Conservation (phyloP, 2,329 filamentous ascomycete species). For the Fusarium anguioides region DNA sequence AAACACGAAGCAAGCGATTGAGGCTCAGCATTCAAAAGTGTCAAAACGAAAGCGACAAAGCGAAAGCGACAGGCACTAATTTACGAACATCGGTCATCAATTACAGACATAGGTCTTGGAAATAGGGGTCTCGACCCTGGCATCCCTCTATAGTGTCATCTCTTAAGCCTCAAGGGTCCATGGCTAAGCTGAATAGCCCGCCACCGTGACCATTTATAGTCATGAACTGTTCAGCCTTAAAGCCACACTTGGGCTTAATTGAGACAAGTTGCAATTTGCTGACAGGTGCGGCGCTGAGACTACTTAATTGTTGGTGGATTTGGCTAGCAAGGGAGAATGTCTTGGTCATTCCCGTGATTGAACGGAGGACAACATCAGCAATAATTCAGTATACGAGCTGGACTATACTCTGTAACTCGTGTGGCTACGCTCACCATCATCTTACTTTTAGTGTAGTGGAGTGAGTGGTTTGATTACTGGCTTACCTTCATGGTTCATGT, state of each 20-base stretch:
- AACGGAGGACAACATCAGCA: not conserved
- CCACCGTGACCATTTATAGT: not conserved
- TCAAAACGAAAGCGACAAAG: too few relatives aligned
- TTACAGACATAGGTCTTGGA: not conserved
- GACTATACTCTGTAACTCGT: too few relatives aligned
- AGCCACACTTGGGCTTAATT: not conserved
- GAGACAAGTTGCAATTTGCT: not conserved
- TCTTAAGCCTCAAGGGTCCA: constrained; percentile 27
- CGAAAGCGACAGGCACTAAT: too few relatives aligned
- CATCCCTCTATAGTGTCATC: not conserved
- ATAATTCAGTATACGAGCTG: too few relatives aligned
- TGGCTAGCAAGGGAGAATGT: not conserved
- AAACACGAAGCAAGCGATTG: not conserved
- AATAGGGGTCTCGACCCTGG: constrained; percentile 6
- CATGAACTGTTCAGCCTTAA: constrained; percentile 23
- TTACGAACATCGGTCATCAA: too few relatives aligned
- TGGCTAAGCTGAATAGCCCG: constrained; percentile 10
- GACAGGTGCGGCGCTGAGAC: not conserved
- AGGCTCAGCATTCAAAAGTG: not conserved
- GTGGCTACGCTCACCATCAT: too few relatives aligned
- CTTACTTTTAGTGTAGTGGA: too few relatives aligned
- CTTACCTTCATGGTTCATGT: too few relatives aligned
- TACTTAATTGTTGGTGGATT: not conserved
- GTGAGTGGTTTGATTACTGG: too few relatives aligned
- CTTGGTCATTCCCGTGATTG: not conserved